Evolutionary conservation across 2,329 filamentous ascomycete genomes (phyloP).

Genomic region (Alternaria consortialis): DNA sequence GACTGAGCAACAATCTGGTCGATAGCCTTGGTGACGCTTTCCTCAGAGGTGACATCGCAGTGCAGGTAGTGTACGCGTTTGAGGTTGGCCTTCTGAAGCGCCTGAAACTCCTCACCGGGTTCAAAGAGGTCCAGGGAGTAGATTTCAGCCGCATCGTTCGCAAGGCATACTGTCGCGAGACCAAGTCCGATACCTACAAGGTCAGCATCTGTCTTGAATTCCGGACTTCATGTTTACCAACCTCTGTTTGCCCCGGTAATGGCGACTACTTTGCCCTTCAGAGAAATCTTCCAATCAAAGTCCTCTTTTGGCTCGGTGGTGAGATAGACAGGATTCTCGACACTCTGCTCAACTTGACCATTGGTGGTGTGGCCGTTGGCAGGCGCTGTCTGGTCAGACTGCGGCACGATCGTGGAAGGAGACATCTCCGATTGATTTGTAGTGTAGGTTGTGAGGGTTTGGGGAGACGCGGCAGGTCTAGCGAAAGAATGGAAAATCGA

Average conservation of each 20-base stretch:
- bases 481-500: conserved; percentile 13
- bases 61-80: conserved; percentile 57
- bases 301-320: conserved; percentile 56
- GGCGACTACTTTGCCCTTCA: conserved; percentile 54
- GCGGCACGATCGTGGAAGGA: conserved; percentile 37
- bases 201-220: conserved; percentile 31
- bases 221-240: conserved; percentile 37
- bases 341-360: conserved; percentile 34
- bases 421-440: conserved; percentile 33
- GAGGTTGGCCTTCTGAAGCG: conserved; percentile 53
- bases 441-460: conserved; percentile 13
- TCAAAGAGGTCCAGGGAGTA: conserved; percentile 62
- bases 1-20: conserved; percentile 59
- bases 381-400: conserved; percentile 26
- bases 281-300: conserved; percentile 57
- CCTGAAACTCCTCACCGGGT: conserved; percentile 57
- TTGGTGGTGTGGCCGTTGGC: conserved; percentile 24
- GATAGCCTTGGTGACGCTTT: conserved; percentile 56
- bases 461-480: conserved; percentile 21
- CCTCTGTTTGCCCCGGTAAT: conserved; percentile 33
- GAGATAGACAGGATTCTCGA: conserved; percentile 47
- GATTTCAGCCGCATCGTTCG: conserved; percentile 57
- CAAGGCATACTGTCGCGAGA: conserved; percentile 58
- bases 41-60: conserved; percentile 61
- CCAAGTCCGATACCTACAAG: conserved; percentile 50